Evolutionary conservation across 805 yeast genomes (phyloP), one percentile per base, ranked within the genome.

Genomic region (Blastobotrys muscicola): DNA sequence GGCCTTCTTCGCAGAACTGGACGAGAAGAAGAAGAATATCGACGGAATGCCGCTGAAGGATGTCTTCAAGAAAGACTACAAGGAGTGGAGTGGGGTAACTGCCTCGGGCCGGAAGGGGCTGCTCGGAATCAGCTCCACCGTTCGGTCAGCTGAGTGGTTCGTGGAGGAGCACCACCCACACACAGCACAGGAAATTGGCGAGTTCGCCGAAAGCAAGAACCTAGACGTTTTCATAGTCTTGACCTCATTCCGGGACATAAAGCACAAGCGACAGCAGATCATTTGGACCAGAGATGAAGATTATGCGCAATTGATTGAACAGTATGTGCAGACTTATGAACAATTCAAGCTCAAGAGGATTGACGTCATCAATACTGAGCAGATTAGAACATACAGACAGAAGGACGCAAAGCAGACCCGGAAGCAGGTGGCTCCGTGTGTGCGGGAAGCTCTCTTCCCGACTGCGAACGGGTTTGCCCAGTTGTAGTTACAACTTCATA

Each of bases 381-480:
- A 37, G 14, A 42, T 55, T n/a, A 41, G 45, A 14, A 46, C 50
- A 36, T 74, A 62, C 45, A 57, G 64, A 49, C 82, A 82, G 56
- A 70, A 69, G 49, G 77, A 82, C 47, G 54, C 71, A 10, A 59
- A 64, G 6, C 89, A 90, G 1, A 82, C 92, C 31, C 72, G 97
- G 54, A 89, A 89, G 58, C 94, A 84, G 58, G 85, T 87, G 9
- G 95, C 85, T 3, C 97, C 97, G 1, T 56, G 68, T 10, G 43
- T 74, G 30, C 52, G 62, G 8, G 29, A 34, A 36, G 44, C 41
- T 20, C 43, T 54, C 3, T n/a, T n/a, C n/a, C n/a, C n/a, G n/a
- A n/a, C n/a, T n/a, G n/a, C n/a, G n/a, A n/a, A n/a, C n/a, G n/a
- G n/a, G n/a, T n/a, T n/a, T n/a, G n/a, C n/a, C n/a, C n/a, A n/a